A percentile compares a stretch with the other conserved stretches of the same genome.
Conservation (phyloP, 352 stramenopile species). For the Phytophthora podocarpi region DNA sequence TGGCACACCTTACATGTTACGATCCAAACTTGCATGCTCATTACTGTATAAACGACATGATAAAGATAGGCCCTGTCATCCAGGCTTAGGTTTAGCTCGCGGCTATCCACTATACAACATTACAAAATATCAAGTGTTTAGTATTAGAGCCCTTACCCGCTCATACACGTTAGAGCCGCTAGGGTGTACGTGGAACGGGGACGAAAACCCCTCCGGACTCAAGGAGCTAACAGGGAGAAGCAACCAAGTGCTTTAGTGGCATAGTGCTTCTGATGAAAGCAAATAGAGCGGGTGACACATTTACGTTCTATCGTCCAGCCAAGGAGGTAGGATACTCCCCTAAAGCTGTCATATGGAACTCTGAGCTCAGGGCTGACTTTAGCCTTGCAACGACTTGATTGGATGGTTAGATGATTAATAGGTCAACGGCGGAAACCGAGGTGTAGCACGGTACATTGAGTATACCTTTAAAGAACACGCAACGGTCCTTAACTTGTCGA, state of each 20-base stretch:
- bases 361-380: conserved; percentile 3
- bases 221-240: no score
- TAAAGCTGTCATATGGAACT: conserved; percentile 15
- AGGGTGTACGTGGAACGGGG: no score
- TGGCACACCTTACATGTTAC: no score
- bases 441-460: conserved; percentile 10
- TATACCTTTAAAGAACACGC: conserved; percentile 9
- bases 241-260: background rate
- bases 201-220: no score
- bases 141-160: no score
- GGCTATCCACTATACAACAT: no score
- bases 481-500: conserved; percentile 7
- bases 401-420: conserved; percentile 1
- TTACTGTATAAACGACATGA: no score
- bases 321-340: conserved; percentile 10
- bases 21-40: no score
- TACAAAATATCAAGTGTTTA: no score
- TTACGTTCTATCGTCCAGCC: conserved; percentile 1
- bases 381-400: background rate
- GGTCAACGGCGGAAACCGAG: conserved; percentile 5
- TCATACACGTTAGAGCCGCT: no score
- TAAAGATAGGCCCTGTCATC: no score
- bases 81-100: no score
- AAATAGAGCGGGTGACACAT: background rate
- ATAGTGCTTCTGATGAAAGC: conserved; percentile 12